Conservation (phyloP, 108 stramenopile genomes). For the Cyclotella choctawhatcheeana region DNA sequence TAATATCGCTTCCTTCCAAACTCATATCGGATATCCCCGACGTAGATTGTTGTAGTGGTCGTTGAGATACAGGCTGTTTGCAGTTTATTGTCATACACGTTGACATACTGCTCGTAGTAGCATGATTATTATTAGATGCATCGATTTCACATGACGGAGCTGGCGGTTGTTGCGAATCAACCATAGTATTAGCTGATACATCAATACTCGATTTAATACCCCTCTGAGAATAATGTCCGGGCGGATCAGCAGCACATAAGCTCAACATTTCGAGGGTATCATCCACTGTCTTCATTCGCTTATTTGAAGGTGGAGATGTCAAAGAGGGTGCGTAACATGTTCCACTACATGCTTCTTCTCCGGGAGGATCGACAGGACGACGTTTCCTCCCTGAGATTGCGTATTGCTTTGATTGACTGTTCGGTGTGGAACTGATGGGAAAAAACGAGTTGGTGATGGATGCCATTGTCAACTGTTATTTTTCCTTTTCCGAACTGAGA, state of each 20-base stretch:
- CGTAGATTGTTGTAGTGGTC: constrained; percentile 23
- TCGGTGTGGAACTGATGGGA: background rate
- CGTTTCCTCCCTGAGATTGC: background rate
- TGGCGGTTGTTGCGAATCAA: background rate
- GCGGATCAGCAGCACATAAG: constrained; percentile 23
- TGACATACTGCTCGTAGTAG: no score
- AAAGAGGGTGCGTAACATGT: background rate
- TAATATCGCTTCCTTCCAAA: constrained; percentile 7
- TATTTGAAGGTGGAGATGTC: background rate
- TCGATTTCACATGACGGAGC: no score
- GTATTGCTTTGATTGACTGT: background rate
- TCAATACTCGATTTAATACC: background rate
- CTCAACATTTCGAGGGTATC: constrained; percentile 1
- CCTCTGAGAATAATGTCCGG: constrained; percentile 10
- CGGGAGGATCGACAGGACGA: constrained; percentile 26
- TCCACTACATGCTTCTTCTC: background rate
- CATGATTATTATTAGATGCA: no score
- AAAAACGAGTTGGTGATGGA: constrained; percentile 19
- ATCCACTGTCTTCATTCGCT: constrained; percentile 12
- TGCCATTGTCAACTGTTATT: no score
- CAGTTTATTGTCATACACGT: no score
- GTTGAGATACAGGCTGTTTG: no score
- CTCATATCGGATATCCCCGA: constrained; percentile 14
- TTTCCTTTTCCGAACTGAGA: no score
- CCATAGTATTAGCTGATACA: no score